Evolutionary conservation across 108 stramenopile genomes (phyloP).

Genomic region (Parietichytrium sp.): DNA sequence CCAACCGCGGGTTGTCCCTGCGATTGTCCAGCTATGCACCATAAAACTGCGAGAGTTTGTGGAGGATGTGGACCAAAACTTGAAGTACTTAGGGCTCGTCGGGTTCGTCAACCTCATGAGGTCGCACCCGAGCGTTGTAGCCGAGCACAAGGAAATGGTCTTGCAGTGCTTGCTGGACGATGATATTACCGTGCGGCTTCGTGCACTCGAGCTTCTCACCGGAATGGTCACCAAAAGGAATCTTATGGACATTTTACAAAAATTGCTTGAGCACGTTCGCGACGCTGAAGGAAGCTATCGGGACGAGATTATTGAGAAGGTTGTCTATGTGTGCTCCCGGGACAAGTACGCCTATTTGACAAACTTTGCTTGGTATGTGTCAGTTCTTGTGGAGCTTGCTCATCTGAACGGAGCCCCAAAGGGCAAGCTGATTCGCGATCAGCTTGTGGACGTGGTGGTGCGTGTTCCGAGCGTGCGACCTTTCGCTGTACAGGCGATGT

Average conservation of each 20-base stretch:
- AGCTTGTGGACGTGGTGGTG: conserved; percentile 88
- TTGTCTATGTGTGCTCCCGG: conserved; percentile 82
- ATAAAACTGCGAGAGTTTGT: conserved; percentile 83
- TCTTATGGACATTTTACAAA: conserved; percentile 84
- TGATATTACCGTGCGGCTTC: conserved; percentile 93
- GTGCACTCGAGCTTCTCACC: conserved; percentile 86
- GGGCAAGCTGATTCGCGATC: conserved; percentile 69
- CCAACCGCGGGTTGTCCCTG: conserved; percentile 80
- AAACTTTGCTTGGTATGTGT: conserved; percentile 93
- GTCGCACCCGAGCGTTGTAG: conserved; percentile 82
- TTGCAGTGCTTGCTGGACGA: conserved; percentile 89
- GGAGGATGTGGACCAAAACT: conserved; percentile 93
- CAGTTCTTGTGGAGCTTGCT: conserved; percentile 78
- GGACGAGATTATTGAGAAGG: conserved; percentile 86
- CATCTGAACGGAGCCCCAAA: conserved; percentile 76
- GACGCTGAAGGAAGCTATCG: conserved; percentile 82
- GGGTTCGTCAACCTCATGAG: conserved; percentile 85
- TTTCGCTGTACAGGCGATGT: conserved; percentile 78
- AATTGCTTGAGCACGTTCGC: conserved; percentile 83
- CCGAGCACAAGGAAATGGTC: conserved; percentile 82
- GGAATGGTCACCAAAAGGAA: conserved; percentile 91
- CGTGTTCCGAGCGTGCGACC: conserved; percentile 85
- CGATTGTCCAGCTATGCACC: conserved; percentile 82
- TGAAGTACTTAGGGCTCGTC: conserved; percentile 96
- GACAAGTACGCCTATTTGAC: conserved; percentile 86